A percentile compares a stretch with the other conserved stretches of the same genome.
These are phyloP conservation scores for Aspergillus ustus DNA, from an alignment of 2,329 filamentous ascomycete genomes.

Conservation along the genomic window DNA sequence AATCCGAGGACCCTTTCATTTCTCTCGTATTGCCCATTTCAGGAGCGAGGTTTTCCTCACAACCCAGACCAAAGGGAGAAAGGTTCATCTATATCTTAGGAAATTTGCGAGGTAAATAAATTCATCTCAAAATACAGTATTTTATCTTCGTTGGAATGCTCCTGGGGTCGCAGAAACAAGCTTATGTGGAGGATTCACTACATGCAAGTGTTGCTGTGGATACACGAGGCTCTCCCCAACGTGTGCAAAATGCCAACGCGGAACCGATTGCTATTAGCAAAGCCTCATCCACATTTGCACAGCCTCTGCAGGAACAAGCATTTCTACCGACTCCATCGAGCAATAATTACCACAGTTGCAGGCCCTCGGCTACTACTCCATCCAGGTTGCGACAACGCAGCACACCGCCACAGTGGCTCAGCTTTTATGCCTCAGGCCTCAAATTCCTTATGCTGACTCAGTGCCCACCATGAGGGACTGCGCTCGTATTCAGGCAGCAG, in stretches of 20 bases:
- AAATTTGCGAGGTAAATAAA: neutral
- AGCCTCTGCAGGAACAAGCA: neutral
- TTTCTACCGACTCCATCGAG: neutral
- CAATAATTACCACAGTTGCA: too few relatives aligned
- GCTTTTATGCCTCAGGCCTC: neutral
- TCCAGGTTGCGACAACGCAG: too few relatives aligned
- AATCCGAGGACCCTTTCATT: neutral
- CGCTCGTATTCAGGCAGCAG: neutral
- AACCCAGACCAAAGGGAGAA: neutral
- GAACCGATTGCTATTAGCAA: neutral
- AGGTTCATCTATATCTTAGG: neutral
- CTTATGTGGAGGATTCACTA: slow-evolving; percentile 1
- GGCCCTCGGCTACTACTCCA: too few relatives aligned
- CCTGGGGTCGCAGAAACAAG: slow-evolving; percentile 5
- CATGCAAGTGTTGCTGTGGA: slow-evolving; percentile 15
- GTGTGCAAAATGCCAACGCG: neutral
- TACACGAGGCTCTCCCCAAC: slow-evolving; percentile 3
- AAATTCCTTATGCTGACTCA: neutral
- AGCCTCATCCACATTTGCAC: neutral
- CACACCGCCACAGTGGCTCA: slow-evolving; percentile 4
- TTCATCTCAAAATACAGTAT: neutral
- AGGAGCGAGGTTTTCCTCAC: neutral
- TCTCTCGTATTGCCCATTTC: neutral
- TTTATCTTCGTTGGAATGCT: neutral
- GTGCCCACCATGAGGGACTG: neutral